Percentiles rank a stretch among this genome's conserved stretches.
Evolutionary conservation across 257 asterid species (phyloP).

Genomic region (Solanum corneliomulleri): DNA sequence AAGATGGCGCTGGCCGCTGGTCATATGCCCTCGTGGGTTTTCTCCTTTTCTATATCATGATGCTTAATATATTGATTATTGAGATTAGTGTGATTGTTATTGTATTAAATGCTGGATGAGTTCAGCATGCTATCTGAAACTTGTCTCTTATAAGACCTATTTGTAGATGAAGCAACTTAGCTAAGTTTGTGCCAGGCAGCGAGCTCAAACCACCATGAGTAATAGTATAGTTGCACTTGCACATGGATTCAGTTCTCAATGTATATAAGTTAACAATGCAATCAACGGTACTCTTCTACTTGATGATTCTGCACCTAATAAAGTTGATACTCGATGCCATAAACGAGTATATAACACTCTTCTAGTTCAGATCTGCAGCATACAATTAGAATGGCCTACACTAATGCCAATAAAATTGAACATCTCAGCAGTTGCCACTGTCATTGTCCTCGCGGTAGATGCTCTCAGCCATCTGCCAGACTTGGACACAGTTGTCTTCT

Average conservation of each 20-base stretch:
- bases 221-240: not conserved
- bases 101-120: not conserved
- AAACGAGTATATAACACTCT: not conserved
- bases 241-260: not conserved
- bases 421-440: conserved; percentile 5
- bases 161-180: not conserved
- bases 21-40: too few relatives aligned
- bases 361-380: not conserved
- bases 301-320: not conserved
- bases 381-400: not conserved
- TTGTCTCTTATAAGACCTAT: not conserved
- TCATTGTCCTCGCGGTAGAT: conserved; percentile 69
- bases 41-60: too few relatives aligned
- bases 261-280: not conserved
- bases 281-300: not conserved
- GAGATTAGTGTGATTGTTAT: not conserved
- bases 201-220: not conserved
- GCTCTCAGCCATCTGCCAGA: conserved; percentile 95
- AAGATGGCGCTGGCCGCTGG: not conserved
- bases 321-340: not conserved
- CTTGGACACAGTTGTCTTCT: conserved; percentile 76
- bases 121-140: not conserved
- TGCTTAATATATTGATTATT: too few relatives aligned
- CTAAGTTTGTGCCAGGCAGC: not conserved
- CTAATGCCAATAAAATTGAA: not conserved